Base-by-base conservation (phyloP, 225 moss, liverwort and hornwort species). In the Physcomitrium patens region DNA sequence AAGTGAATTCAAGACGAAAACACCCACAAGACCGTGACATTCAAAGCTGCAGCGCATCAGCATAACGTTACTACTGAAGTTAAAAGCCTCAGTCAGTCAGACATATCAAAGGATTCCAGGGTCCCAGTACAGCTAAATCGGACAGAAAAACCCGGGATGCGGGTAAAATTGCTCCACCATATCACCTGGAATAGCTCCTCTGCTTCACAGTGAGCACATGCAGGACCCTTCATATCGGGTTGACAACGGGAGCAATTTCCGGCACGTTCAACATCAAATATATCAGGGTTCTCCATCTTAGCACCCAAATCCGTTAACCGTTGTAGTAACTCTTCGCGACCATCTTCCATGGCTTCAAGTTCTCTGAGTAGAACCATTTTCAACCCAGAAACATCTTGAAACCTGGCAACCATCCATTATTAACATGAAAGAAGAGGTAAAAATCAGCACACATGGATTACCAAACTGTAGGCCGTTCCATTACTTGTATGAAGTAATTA, bases 101-200 rank as follows among this genome's bases (percentile, higher is more conserved):
- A 76, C 18, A 50, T 11, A 58, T 45, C 23, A 79, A 76, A 53
- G 23, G 62, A 73, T 52, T 57, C 19, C 46, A 47, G 10, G 22
- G 9, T 66, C 48, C 49, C 67, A 70, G 43, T 27, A 66, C 28
- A 77, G 15, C 46, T 13, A 13, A 70, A 61, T 61, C 31, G 16
- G 62, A 60, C 80, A 67, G 56, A 14, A 44, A 70, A 73, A 9
- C 43, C 55, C 46, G 65, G 22, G 50, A 42, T 65, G 16, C 11
- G 65, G 42, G 27, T 58, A 24, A 12, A 74, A 65, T 50, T 28
- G 18, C 12, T 67, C 18, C 49, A 70, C 61, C 61, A 16, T 19
- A 51, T 87, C 46, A 96, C 96, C 94, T 94, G 94, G 75, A 94
- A 94, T 54, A 94, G 72, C 79, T 93, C 91, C 77, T 94, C 92